These are phyloP conservation scores for Rhodocollybia butyracea DNA, from an alignment of 768 basidiomycete species.

Conservation along the genomic window DNA sequence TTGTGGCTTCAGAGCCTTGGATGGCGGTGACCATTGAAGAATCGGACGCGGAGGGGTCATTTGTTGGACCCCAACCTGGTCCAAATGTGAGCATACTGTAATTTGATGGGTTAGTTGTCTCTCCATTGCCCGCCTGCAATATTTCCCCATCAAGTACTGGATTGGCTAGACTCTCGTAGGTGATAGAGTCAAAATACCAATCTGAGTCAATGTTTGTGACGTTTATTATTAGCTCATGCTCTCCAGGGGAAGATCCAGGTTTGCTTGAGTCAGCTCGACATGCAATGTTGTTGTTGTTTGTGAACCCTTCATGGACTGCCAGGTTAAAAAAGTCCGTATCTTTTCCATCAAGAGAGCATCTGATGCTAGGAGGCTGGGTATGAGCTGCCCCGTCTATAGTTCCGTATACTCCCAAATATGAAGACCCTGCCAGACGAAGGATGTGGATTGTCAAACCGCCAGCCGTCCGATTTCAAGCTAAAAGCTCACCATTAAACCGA, in stretches of 20 bases:
- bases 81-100: conserved; percentile 4
- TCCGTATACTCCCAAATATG: neutral
- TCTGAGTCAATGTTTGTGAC: neutral
- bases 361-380: neutral
- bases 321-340: neutral
- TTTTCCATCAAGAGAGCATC: neutral
- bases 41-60: no score
- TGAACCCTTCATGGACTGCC: neutral
- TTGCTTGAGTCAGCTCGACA: conserved; percentile 1
- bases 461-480: neutral
- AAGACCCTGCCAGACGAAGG: neutral
- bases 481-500: conserved; percentile 5
- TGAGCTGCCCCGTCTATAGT: neutral
- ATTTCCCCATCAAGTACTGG: neutral
- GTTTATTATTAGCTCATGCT: conserved; percentile 3
- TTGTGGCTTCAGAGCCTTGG: neutral
- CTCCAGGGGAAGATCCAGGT: conserved; percentile 1
- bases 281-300: neutral
- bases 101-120: neutral
- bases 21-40: neutral
- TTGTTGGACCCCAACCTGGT: neutral
- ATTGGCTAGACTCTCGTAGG: neutral
- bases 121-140: conserved; percentile 1
- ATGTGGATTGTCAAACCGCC: neutral
- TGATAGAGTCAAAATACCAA: conserved; percentile 5